A percentile compares a stretch with the other conserved stretches of the same genome.
These are phyloP conservation scores for Trichoderma sp. DNA, from an alignment of 2,329 filamentous ascomycete genomes.

Conservation along the genomic window DNA sequence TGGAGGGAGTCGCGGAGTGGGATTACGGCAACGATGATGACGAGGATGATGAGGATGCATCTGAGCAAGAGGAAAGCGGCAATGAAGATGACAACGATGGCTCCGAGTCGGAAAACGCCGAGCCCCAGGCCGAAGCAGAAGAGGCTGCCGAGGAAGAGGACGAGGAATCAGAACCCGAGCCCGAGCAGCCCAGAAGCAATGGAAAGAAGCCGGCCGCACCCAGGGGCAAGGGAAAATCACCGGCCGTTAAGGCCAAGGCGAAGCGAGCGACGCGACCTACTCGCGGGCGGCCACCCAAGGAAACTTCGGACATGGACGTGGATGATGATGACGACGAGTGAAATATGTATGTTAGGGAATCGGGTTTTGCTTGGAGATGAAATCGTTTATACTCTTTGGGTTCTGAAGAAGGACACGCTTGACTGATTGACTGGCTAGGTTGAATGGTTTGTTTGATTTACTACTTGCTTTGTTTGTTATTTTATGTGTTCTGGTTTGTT, in stretches of 20 bases:
- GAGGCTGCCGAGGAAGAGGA: constrained; percentile 25
- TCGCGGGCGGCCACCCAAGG: constrained; percentile 28
- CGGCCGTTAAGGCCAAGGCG: constrained; percentile 27
- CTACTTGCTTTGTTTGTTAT: not conserved
- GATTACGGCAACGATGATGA: constrained; percentile 39
- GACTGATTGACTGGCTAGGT: not conserved
- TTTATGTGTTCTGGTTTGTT: not conserved
- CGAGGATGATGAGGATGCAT: constrained; percentile 21
- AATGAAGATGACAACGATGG: constrained; percentile 17
- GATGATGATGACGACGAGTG: constrained; percentile 31
- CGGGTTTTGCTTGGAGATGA: constrained; percentile 10
- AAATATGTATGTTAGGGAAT: constrained; percentile 14
- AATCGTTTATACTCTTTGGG: not conserved
- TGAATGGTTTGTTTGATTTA: not conserved
- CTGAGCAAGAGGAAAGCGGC: constrained; percentile 18
- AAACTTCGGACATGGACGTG: constrained; percentile 35
- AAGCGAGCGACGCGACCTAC: constrained; percentile 27
- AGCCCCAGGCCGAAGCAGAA: constrained; percentile 21
- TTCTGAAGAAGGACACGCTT: not conserved
- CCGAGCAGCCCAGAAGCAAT: constrained; percentile 26
- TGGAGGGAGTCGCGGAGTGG: constrained; percentile 59
- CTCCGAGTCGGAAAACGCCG: constrained; percentile 19
- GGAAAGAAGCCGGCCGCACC: constrained; percentile 24
- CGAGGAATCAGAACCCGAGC: constrained; percentile 23
- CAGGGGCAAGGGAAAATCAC: constrained; percentile 26